Evolutionary conservation across 2,329 filamentous ascomycete genomes (phyloP), one percentile per base, ranked within the genome.

Genomic region (Fonsecaea multimorphosa): DNA sequence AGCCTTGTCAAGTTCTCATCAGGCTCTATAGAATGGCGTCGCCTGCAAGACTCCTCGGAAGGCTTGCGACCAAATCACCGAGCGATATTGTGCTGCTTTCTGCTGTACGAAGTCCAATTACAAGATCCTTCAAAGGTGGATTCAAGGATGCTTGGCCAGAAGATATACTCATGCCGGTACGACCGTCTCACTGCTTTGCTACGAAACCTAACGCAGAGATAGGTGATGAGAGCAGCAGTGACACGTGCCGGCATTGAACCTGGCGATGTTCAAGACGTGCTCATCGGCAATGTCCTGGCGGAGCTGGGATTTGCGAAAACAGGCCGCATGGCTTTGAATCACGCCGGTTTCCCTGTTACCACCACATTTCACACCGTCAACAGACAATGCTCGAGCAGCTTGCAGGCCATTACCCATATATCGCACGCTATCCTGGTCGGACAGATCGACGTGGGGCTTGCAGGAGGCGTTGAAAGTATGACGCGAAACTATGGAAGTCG

Each of bases 321-420:
- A 8, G 32, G 32, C 22, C 36, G 55, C 16, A 44, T 44, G 32
- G 55, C 55, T 9, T 27, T 58, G 34, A 38, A 40, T 29, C 32
- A 38, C 16, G 34, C 55, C 7, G 55, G 55, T 1, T 58, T 58
- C 19, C 55, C 32, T 2, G 32, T 49, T 82, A 97, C 93, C 5
- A 85, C 91, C 57, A 86, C 87, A 70, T 91, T 90, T 68, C 93
- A 86, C 46, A 89, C 90, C 44, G 85, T 96, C 65, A 97, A 97
- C 84, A 90, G 94, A 68, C 97, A 98, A 87, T 98, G 94, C 85
- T 96, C 92, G 40, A 97, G 93, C 0, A 94, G 94, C 36, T 88
- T 98, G 71, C 95, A 97, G 81, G 93, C 94, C 63, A 91, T 93
- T 5, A 93, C 96, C 78, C 92, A 97, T 75, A 95, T 98, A 71